phyloP scores from a whole-genome alignment of 2,329 filamentous ascomycete genomes.

The Albifimbria verrucaria region DNA sequence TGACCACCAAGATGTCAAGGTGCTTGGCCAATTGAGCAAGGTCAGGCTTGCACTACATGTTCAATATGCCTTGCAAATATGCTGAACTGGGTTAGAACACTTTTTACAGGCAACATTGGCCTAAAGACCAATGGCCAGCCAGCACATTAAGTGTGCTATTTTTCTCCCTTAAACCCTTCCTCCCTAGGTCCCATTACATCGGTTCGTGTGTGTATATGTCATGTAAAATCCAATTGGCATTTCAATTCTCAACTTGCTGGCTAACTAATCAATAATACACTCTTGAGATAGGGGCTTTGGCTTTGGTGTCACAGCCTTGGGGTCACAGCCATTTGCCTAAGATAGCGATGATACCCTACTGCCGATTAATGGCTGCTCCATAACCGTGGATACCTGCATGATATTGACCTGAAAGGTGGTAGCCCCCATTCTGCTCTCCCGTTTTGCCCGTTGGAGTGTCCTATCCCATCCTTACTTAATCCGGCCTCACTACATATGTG shows the following conservation, averaged over 20 bases:
- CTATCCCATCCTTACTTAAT: not conserved
- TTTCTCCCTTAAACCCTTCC: too few relatives aligned
- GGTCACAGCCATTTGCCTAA: not conserved
- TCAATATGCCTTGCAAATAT: not conserved
- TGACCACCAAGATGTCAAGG: slow-evolving; percentile 11
- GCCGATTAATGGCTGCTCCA: not conserved
- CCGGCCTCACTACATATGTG: not conserved
- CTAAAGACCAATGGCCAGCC: not conserved
- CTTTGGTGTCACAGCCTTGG: not conserved
- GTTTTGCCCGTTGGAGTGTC: not conserved
- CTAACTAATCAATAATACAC: not conserved
- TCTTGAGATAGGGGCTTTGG: not conserved
- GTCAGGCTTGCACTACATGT: not conserved
- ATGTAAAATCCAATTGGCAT: too few relatives aligned
- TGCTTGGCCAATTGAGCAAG: not conserved
- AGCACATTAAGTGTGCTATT: not conserved
- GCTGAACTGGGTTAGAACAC: not conserved
- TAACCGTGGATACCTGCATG: not conserved
- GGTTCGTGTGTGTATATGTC: too few relatives aligned
- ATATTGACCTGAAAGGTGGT: too few relatives aligned
- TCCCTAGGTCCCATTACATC: too few relatives aligned
- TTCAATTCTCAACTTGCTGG: not conserved
- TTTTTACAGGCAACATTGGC: not conserved
- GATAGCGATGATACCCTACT: not conserved
- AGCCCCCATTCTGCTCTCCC: too few relatives aligned